Base-by-base conservation (phyloP, 2,329 filamentous ascomycete genomes). In the Lachnellula occidentalis region DNA sequence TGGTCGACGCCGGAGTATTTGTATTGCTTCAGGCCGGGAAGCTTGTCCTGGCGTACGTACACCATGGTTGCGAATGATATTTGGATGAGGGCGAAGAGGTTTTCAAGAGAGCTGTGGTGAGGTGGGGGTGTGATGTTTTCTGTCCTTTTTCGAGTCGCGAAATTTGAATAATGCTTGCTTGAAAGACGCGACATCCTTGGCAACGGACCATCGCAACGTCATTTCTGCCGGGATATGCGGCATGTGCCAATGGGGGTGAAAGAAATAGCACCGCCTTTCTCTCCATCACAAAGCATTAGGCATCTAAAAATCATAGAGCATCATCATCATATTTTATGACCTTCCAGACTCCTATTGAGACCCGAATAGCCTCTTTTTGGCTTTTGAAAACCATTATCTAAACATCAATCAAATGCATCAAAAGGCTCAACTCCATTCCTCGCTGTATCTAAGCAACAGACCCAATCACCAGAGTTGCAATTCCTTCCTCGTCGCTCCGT, bases 1-100 rank as follows among this genome's bases (percentile, higher is more conserved):
- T 88, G 88, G 74, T 99, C 94, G 66, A 97, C 88, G 54, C 83
- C 83, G 41, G 88, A 90, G 79, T 99, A 99, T 74, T 95, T 94
- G 84, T 99, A 99, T 73, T 92, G 82, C 73, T 88, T 89, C 66
- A 99, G 84, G 70, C 89, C 90, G 39, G 87, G 85, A 60, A 99
- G 86, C 74, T 90, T 86, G 68, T 92, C 85, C 74, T 96, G 89
- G 62, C 94, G 90, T 58, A 99, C 91, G 79, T 97, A 97, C 59
- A 94, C 92, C 91, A 96, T 96, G 53, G 66, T 78, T 63, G 52
- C 57, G 57, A 54, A 49, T 52, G 24, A 31, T 49, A 34, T 24
- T 22, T 42, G 14, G 7, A 46, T 14, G 50, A 46, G 31, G n/a
- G 36, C 42, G 19, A 34, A 21, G 17, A 19, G n/a, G 41, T 34